Evolutionary conservation across 2,329 filamentous ascomycete species (phyloP), one percentile per base, ranked within the genome.

Genomic region (Orbilia quercus): DNA sequence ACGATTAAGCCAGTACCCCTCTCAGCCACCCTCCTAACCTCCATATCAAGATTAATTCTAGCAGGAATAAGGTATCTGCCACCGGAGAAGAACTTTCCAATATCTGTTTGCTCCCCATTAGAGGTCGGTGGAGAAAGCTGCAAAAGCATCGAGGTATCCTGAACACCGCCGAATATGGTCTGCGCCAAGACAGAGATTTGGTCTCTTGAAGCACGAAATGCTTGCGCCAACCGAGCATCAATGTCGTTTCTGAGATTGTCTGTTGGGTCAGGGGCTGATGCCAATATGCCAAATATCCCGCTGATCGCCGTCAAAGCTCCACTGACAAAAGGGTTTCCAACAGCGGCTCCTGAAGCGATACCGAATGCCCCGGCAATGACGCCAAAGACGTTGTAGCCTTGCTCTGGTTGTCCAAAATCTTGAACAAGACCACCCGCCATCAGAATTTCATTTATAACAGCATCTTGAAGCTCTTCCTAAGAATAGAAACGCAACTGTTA

Each of bases 391-490:
- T 45, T 69, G n/a, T 36, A 47, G 3, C 54, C 54, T 47, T 25
- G 1, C 22, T 40, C 62, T 18, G 65, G 65, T 23, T 40, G 36
- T 1, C 65, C 65, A 20, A 70, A 70, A 9, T 70, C 65, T 2
- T 16, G 25, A 0, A 70, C 47, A 16, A 62, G 34, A 16, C 31
- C 47, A 6, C 55, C 45, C 11, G 40, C 44, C 22, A 40, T 42
- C 11, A 71, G 58, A 38, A 57, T 71, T 28, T 71, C 54, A 34
- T 44, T 58, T 9, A 71, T 58, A 11, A 58, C 42, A n/a, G 50
- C 57, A 11, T 50, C 45, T 64, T 63, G 58, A 12, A 71, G 66
- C 18, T 71, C 50, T 4, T 63, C 40, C 51, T 71, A 50, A 48
- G 7, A 34, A n/a, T 22, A 1, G 6, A n/a, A 1, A 31, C 1